Evolutionary conservation across 768 basidiomycete species (phyloP).

Genomic region (Mycena crocata): DNA sequence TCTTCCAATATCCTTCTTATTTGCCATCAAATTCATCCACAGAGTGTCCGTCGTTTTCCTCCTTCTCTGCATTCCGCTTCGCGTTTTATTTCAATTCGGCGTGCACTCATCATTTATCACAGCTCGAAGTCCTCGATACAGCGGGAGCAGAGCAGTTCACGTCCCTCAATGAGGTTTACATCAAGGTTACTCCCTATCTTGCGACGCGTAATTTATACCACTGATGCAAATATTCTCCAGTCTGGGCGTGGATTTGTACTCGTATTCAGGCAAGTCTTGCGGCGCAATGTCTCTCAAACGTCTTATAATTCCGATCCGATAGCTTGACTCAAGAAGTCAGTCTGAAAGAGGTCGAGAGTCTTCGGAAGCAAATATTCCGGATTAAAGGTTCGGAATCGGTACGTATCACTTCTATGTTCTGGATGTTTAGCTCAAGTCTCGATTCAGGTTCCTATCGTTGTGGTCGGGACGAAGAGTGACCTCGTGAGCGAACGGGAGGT

Average conservation of each 20-base stretch:
- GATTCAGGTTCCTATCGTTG: conserved; percentile 79
- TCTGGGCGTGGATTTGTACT: conserved; percentile 83
- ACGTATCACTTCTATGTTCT: conserved; percentile 34
- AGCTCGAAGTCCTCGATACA: conserved; percentile 88
- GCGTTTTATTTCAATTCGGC: neutral
- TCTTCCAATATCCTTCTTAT: conserved; percentile 13
- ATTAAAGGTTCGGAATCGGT: conserved; percentile 80
- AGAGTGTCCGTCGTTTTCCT: conserved; percentile 27
- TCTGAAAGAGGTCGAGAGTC: conserved; percentile 81
- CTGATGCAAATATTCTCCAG: conserved; percentile 45
- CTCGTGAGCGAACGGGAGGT: conserved; percentile 86
- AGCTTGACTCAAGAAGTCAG: conserved; percentile 88
- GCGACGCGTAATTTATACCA: neutral
- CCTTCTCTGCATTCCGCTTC: conserved; percentile 5
- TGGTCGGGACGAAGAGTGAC: conserved; percentile 90
- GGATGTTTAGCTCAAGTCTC: conserved; percentile 16
- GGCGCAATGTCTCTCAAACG: conserved; percentile 8
- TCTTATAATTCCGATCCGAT: conserved; percentile 15
- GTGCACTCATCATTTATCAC: conserved; percentile 21
- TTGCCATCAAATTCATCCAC: conserved; percentile 24
- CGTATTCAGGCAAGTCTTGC: conserved; percentile 73
- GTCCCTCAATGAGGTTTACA: conserved; percentile 83
- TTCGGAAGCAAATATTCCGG: conserved; percentile 84
- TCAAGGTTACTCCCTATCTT: conserved; percentile 63
- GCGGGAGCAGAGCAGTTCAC: conserved; percentile 90